A percentile compares a stretch with the other conserved stretches of the same genome.
Conservation (phyloP, 2,329 filamentous ascomycete genomes). For the Penicillium corylophilum region DNA sequence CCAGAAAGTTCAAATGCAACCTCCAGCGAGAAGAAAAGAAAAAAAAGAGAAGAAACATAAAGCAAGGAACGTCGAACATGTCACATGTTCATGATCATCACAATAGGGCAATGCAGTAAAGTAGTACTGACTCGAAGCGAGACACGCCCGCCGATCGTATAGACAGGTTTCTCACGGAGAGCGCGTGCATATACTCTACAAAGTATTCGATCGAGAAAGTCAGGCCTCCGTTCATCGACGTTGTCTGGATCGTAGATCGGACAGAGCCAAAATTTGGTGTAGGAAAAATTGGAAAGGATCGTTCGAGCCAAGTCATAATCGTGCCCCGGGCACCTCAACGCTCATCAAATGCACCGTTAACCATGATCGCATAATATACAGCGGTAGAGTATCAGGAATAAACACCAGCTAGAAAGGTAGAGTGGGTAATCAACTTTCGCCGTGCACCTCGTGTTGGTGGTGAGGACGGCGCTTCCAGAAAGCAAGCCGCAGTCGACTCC, state of each 20-base stretch:
- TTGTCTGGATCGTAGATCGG: conserved; percentile 15
- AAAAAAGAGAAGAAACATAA: neutral
- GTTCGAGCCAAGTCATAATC: conserved; percentile 27
- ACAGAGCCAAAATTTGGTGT: neutral
- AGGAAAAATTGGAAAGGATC: neutral
- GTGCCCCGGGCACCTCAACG: conserved; percentile 28
- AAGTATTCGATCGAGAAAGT: neutral
- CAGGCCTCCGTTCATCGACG: conserved; percentile 9
- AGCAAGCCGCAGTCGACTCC: conserved; percentile 41
- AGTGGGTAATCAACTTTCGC: conserved; percentile 29
- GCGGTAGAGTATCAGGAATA: conserved; percentile 1
- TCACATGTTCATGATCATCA: conserved; percentile 20
- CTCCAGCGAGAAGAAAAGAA: conserved; percentile 5
- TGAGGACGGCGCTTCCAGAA: conserved; percentile 42
- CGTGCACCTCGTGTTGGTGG: conserved; percentile 32
- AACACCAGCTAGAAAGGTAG: conserved; percentile 10
- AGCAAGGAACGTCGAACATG: conserved; percentile 10
- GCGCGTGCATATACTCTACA: conserved; percentile 2
- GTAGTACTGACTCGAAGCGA: conserved; percentile 1
- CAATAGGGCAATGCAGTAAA: conserved; percentile 6
- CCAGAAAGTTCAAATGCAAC: conserved; percentile 13
- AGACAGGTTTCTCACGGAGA: neutral
- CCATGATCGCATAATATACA: conserved; percentile 25
- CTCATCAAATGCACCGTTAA: conserved; percentile 27
- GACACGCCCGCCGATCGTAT: neutral